Base-by-base conservation (phyloP, 306 rosid species). In the peach (Prunus persica) region DNA sequence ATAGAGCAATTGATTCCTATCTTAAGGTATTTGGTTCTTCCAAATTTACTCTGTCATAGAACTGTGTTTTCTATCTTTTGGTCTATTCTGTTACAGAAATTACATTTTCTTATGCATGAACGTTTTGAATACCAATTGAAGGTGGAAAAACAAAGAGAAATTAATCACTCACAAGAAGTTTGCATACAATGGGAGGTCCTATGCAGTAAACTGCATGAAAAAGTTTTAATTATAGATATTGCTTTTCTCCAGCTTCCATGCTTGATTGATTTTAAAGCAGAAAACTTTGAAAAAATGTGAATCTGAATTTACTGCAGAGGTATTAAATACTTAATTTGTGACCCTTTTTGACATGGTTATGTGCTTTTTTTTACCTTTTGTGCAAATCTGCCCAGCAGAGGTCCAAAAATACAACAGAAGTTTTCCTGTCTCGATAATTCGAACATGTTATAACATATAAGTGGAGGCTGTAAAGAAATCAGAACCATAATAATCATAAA, bases 1-100 rank as follows among this genome's bases (percentile, higher is more conserved):
- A 96, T 78, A 88, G 99, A 83, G 99, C 99, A 12, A 82, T 96
- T 50, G 99, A 96, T 83, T 96, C 97, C 65, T 96, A 96, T 81
- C 96, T 96, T 10, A 96, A 92, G 97, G 99, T 92, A 86, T 55
- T 9, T 62, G 76, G 38, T 72, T 66, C 41, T 72, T 68, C 81
- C 28, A 19, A 28, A n/a, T 5, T 50, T 3, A 18, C 20, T 50
- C 5, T 76, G 11, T n/a, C 49, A 30, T 30, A 11, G 22, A 30
- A 22, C 2, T 71, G 20, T 38, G 41, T 3, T 0, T 55, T 55
- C 75, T 30, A 60, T 71, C 10, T 18, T 32, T 30, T 22, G 11
- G 24, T 72, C 12, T n/a, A 63, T 30, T 2, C 8, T 61, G 20
- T 32, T 34, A 19, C 46, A 18, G 14, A 34, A 64, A 18, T 6